These are phyloP conservation scores for Pseudogymnoascus verrucosus DNA, from an alignment of 2,329 filamentous ascomycete genomes.

Conservation along the genomic window DNA sequence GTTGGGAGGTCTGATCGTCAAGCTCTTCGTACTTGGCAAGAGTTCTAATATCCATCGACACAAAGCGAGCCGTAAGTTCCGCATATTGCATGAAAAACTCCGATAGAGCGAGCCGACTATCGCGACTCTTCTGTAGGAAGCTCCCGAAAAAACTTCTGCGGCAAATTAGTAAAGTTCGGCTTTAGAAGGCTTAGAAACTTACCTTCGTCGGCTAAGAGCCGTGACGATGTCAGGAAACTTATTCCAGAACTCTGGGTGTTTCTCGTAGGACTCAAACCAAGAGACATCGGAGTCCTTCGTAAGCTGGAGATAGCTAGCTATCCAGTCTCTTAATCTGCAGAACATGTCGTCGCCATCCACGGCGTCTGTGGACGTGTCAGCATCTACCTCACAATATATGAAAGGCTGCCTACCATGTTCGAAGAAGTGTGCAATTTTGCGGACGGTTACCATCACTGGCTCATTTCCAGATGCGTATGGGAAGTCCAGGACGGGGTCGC, in stretches of 20 bases:
- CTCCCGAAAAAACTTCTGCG: conserved; percentile 26
- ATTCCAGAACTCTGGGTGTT: conserved; percentile 44
- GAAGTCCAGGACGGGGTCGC: conserved; percentile 40
- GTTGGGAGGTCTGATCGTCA: conserved; percentile 27
- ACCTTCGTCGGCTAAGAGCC: conserved; percentile 35
- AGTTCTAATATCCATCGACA: conserved; percentile 40
- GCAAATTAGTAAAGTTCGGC: conserved; percentile 14
- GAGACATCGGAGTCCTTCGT: conserved; percentile 28
- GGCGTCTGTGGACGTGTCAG: conserved; percentile 32
- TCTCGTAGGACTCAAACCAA: conserved; percentile 36
- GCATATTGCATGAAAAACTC: conserved; percentile 31
- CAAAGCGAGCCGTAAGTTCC: conserved; percentile 44
- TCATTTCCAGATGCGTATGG: conserved; percentile 31
- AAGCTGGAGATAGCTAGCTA: conserved; percentile 40
- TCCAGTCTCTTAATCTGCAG: conserved; percentile 40
- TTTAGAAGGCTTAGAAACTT: conserved; percentile 19
- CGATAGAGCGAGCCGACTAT: conserved; percentile 19
- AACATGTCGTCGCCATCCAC: conserved; percentile 38
- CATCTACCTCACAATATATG: conserved; percentile 17
- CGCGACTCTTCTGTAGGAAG: conserved; percentile 21
- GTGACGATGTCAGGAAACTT: conserved; percentile 43
- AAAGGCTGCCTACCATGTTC: conserved; percentile 32
- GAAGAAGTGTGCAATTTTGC: conserved; percentile 25
- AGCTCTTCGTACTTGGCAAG: conserved; percentile 23
- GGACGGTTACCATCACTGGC: conserved; percentile 16